Conservation (phyloP, 495 filamentous ascomycete species). For the Oidiodendron maius region DNA sequence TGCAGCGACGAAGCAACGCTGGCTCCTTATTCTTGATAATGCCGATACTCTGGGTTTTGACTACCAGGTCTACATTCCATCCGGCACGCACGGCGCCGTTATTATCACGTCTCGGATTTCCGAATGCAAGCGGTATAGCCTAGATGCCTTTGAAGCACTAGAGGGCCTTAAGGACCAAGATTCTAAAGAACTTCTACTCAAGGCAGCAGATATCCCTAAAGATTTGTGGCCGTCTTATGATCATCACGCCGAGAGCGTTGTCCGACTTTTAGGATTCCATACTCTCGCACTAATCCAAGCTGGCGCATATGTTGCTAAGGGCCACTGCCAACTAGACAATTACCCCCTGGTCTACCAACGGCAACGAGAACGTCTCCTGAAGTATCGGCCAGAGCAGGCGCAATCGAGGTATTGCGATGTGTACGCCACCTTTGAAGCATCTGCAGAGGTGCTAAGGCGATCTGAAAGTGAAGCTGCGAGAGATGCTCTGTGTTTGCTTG, state of each 20-base stretch:
- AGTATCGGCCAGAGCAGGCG: slow-evolving; percentile 14
- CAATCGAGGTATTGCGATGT: slow-evolving; percentile 21
- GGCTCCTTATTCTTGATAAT: slow-evolving; percentile 42
- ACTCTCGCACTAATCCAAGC: slow-evolving; percentile 36
- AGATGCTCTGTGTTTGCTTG: not conserved
- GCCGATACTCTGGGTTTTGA: slow-evolving; percentile 32
- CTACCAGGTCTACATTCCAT: slow-evolving; percentile 29
- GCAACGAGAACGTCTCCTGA: slow-evolving; percentile 18
- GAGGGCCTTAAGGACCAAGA: slow-evolving; percentile 20
- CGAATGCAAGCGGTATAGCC: slow-evolving; percentile 24
- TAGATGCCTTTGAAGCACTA: slow-evolving; percentile 26
- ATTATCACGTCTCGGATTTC: slow-evolving; percentile 36
- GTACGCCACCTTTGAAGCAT: slow-evolving; percentile 19
- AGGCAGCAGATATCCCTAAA: too few species aligned
- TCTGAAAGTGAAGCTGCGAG: slow-evolving; percentile 11
- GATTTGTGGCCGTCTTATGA: not conserved
- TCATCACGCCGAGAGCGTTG: slow-evolving; percentile 24
- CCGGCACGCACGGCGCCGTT: slow-evolving; percentile 31
- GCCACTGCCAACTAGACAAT: slow-evolving; percentile 18
- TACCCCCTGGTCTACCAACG: slow-evolving; percentile 25
- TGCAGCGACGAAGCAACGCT: slow-evolving; percentile 29
- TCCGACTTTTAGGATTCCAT: slow-evolving; percentile 26
- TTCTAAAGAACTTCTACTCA: slow-evolving; percentile 27
- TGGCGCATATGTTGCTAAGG: slow-evolving; percentile 24
- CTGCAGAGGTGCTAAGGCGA: slow-evolving; percentile 18